A percentile compares a stretch with the other conserved stretches of the same genome.
Conservation (phyloP, 129 eudicot species). For the Glebionis coronaria region DNA sequence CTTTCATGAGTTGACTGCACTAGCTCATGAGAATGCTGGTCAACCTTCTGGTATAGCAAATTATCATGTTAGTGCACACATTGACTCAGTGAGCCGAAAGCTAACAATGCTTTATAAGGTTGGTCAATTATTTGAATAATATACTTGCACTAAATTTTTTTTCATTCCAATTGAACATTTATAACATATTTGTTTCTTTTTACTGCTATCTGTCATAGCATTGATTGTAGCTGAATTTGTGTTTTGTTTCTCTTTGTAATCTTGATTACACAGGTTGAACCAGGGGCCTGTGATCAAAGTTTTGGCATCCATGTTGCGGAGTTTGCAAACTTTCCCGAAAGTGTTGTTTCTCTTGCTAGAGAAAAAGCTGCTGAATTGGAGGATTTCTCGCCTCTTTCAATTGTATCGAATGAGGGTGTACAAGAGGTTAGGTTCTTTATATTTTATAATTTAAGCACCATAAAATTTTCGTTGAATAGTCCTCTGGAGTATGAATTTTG, state of each 20-base stretch:
- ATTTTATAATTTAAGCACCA: neutral
- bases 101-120: slow-evolving; percentile 99
- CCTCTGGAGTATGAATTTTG: neutral
- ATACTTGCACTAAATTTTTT: too few species aligned
- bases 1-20: slow-evolving; percentile 96
- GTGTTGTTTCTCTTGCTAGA: slow-evolving; percentile 89
- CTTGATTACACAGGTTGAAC: slow-evolving; percentile 59
- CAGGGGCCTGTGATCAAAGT: slow-evolving; percentile 99
- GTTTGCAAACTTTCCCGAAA: slow-evolving; percentile 91
- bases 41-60: slow-evolving; percentile 68
- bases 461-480: neutral
- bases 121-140: slow-evolving; percentile 13
- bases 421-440: slow-evolving; percentile 41
- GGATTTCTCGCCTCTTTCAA: slow-evolving; percentile 67
- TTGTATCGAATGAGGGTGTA: slow-evolving; percentile 39
- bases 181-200: too few species aligned
- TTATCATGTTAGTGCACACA: slow-evolving; percentile 97
- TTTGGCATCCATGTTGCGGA: slow-evolving; percentile 99
- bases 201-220: too few species aligned
- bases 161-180: too few species aligned
- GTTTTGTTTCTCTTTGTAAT: neutral
- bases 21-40: slow-evolving; percentile 59
- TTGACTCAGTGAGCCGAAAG: slow-evolving; percentile 79
- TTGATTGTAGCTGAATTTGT: too few species aligned
- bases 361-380: slow-evolving; percentile 98